phyloP scores from a whole-genome alignment of 257 asterid genomes.

The Solanum sparsipilum region DNA sequence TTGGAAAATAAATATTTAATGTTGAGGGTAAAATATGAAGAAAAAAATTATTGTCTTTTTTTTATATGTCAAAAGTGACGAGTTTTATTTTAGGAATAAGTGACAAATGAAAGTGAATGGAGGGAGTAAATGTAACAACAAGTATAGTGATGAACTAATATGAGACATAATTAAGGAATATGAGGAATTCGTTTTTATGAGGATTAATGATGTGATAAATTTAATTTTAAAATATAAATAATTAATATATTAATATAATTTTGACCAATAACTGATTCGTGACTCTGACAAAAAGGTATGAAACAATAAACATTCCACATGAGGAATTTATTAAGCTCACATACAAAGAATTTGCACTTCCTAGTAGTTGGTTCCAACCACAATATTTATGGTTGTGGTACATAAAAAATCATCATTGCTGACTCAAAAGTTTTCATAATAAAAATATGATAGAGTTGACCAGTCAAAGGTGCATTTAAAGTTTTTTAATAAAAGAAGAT shows the following conservation, averaged over 20 bases:
- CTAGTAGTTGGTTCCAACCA: background rate
- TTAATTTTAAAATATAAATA: no score
- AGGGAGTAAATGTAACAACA: no score
- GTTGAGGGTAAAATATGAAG: no score
- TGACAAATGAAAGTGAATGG: no score
- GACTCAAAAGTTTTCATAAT: slow-evolving; percentile 22
- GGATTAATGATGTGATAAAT: background rate
- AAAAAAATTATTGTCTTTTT: no score
- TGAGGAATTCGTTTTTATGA: background rate
- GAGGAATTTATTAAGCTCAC: background rate
- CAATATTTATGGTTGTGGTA: background rate
- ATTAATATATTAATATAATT: no score
- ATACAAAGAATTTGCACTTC: background rate
- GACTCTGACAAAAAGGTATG: background rate
- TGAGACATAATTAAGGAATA: no score
- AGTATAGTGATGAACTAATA: no score
- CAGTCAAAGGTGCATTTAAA: slow-evolving; percentile 54
- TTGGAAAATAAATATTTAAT: no score
- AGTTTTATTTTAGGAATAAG: no score
- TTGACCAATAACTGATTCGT: background rate
- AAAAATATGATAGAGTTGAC: slow-evolving; percentile 35
- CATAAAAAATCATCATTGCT: background rate
- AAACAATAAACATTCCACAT: background rate
- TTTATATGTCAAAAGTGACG: no score
- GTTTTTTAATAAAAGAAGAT: slow-evolving; percentile 11